Conservation (phyloP, 495 filamentous ascomycete species). For the Aspergillus funiculosus region DNA sequence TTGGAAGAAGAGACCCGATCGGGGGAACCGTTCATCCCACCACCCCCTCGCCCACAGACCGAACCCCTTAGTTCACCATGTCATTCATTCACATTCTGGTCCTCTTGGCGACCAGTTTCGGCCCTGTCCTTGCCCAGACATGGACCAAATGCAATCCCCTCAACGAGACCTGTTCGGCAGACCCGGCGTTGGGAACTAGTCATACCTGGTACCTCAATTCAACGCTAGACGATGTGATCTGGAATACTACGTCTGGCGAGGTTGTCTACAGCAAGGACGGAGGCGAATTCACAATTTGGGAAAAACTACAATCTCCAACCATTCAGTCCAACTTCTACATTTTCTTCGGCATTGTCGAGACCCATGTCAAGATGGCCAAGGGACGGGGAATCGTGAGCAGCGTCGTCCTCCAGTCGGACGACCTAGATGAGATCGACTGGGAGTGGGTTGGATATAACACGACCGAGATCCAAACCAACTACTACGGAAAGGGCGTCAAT, state of each 20-base stretch:
- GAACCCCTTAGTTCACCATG: constrained; percentile 19
- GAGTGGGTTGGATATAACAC: constrained; percentile 54
- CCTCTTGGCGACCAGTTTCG: constrained; percentile 25
- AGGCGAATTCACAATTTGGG: constrained; percentile 63
- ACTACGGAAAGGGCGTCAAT: constrained; percentile 80
- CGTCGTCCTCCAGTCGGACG: constrained; percentile 81
- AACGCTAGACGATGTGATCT: constrained; percentile 46
- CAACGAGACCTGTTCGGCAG: constrained; percentile 57
- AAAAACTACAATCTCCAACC: constrained; percentile 63
- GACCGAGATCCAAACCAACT: constrained; percentile 76
- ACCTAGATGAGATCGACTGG: constrained; percentile 92
- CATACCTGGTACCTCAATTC: constrained; percentile 59
- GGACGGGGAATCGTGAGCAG: constrained; percentile 75
- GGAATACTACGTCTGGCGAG: constrained; percentile 57
- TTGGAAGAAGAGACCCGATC: neutral
- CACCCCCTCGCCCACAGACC: neutral
- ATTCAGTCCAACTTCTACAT: constrained; percentile 73
- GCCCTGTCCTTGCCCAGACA: constrained; percentile 32
- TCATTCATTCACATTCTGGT: constrained; percentile 22
- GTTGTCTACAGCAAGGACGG: constrained; percentile 52
- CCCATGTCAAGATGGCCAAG: constrained; percentile 63
- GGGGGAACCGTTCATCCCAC: constrained; percentile 10
- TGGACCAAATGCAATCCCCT: constrained; percentile 62
- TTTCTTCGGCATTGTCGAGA: constrained; percentile 74
- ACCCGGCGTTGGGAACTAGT: constrained; percentile 61